Evolutionary conservation across 768 basidiomycete species (phyloP), one percentile per base, ranked within the genome.

Genomic region (Pleurotus eryngii): DNA sequence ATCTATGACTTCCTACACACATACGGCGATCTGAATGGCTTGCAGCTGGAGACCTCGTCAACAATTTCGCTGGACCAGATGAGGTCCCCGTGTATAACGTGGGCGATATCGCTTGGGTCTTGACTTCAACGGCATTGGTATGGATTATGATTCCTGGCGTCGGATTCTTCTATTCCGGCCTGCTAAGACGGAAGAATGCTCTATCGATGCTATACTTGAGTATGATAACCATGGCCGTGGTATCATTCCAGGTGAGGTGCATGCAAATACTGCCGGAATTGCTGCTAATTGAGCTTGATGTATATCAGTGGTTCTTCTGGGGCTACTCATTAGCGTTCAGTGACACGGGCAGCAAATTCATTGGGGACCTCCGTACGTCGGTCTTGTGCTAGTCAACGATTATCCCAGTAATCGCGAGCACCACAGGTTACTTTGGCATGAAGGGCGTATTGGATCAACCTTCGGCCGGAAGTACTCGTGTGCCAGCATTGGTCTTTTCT

Each of bases 261-360:
- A 35, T 35, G 9, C 4, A 11, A 35, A 35, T 35, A 35, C 30
- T 11, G 8, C 30, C 4, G 9, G 11, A 9, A 35, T 11, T 35
- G 30, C 30, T 11, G 30, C 30, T 35, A 35, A 35, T 35, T 0
- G 30, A 26, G 24, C 24, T 26, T 26, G 24, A 35, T 35, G 30
- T 35, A 11, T 59, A 11, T 15, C 60, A 94, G 88, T 95, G 93
- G 93, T 95, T 93, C 78, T 95, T 96, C 80, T 97, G 95, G 95
- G 95, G 95, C 1, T 98, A 81, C 74, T 95, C 93, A 1, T 77
- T 98, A 20, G 83, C 95, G 0, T 98, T 98, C 76, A 89, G 87
- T 59, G 90, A 92, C 11, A 83, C 80, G 0, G 92, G 79, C 5
- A 76, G 73, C 59, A 61, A 63, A 17, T 98, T 80, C 70, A 96